A percentile compares a stretch with the other conserved stretches of the same genome.
Evolutionary conservation across 768 basidiomycete genomes (phyloP).

Genomic region (Rhodotorula babjevae): DNA sequence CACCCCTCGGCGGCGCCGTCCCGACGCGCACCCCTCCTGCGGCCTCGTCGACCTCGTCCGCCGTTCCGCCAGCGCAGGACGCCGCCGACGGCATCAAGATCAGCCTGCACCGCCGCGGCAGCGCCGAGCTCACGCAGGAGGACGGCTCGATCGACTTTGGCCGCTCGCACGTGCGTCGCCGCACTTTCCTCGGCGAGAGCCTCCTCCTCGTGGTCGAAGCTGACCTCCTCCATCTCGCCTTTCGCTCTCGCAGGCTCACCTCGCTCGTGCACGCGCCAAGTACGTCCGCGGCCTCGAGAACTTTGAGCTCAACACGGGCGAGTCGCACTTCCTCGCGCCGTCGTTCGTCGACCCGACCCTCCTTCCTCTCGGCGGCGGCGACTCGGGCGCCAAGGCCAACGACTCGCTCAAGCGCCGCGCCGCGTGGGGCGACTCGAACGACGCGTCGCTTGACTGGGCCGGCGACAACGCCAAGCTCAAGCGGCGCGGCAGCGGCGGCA

Average conservation of each 20-base stretch:
- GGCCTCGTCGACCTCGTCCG: background rate
- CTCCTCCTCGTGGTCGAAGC: background rate
- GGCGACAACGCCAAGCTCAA: background rate
- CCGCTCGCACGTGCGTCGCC: slow-evolving; percentile 18
- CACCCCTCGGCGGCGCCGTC: background rate
- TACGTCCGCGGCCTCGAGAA: slow-evolving; percentile 27
- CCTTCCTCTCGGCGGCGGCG: background rate
- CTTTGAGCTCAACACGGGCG: slow-evolving; percentile 30
- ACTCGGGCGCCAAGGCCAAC: background rate
- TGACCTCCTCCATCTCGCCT: background rate
- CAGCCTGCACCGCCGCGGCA: slow-evolving; percentile 22
- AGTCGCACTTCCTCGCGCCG: slow-evolving; percentile 25
- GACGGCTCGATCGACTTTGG: slow-evolving; percentile 22
- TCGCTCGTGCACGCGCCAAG: slow-evolving; percentile 16
- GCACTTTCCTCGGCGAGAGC: no score
- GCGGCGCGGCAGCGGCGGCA: background rate
- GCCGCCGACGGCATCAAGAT: background rate
- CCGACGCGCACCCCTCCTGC: background rate
- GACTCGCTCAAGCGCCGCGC: background rate
- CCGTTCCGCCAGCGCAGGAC: no score
- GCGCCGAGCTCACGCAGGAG: slow-evolving; percentile 20
- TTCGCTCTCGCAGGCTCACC: slow-evolving; percentile 12
- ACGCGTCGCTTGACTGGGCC: slow-evolving; percentile 7
- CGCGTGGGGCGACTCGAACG: slow-evolving; percentile 13
- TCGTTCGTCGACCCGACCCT: slow-evolving; percentile 24